These are phyloP conservation scores for Clavispora phyllophila DNA, from an alignment of 805 yeast species.

Conservation along the genomic window DNA sequence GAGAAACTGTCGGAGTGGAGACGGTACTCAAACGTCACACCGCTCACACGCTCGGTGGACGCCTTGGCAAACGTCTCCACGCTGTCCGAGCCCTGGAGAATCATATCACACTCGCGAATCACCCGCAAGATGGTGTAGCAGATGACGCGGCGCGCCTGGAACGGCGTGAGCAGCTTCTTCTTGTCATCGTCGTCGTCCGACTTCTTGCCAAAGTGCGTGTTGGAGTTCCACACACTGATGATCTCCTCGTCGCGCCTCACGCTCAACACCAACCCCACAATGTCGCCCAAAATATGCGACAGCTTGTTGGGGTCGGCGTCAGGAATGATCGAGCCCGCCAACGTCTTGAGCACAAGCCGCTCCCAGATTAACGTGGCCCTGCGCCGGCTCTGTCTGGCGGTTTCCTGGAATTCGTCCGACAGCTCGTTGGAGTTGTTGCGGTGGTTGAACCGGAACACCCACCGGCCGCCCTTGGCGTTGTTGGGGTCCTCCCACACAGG, in stretches of 20 bases:
- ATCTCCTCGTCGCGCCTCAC: constrained; percentile 57
- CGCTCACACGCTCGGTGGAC: constrained; percentile 38
- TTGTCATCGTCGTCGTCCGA: constrained; percentile 19
- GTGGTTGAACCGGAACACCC: constrained; percentile 50
- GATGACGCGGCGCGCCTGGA: constrained; percentile 41
- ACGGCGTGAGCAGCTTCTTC: constrained; percentile 33
- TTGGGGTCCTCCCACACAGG: constrained; percentile 69
- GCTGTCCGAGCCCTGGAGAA: constrained; percentile 32
- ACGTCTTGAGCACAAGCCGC: constrained; percentile 45
- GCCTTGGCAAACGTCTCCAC: constrained; percentile 29
- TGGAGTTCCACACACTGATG: constrained; percentile 58
- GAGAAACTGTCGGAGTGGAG: constrained; percentile 35
- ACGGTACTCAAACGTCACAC: constrained; percentile 44
- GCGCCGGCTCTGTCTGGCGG: constrained; percentile 22
- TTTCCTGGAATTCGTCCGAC: constrained; percentile 15
- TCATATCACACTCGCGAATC: constrained; percentile 44
- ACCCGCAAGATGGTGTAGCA: constrained; percentile 43
- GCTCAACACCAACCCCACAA: constrained; percentile 57
- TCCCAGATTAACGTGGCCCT: constrained; percentile 49
- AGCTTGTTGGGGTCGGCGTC: constrained; percentile 26
- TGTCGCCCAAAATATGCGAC: constrained; percentile 41
- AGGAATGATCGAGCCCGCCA: constrained; percentile 48
- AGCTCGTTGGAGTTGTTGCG: constrained; percentile 15
- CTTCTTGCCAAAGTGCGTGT: constrained; percentile 29
- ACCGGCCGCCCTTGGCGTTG: constrained; percentile 57